These are phyloP conservation scores for Plicaturopsis crispa DNA, from an alignment of 768 basidiomycete genomes.

Conservation along the genomic window DNA sequence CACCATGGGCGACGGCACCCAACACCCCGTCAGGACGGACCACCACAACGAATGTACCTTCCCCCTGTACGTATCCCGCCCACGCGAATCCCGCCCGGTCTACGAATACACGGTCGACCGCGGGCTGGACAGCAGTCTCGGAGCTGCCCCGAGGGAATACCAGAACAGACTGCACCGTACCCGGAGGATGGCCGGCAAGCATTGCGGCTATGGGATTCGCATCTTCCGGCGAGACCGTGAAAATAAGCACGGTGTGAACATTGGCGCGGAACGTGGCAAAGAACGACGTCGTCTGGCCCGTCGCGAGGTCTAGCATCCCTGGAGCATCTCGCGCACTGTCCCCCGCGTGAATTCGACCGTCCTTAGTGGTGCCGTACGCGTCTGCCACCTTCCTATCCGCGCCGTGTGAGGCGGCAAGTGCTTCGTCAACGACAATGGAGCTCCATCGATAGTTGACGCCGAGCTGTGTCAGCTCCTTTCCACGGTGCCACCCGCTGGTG, in stretches of 20 bases:
- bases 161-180: neutral
- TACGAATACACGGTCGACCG: neutral
- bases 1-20: neutral
- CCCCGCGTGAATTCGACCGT: conserved; percentile 15
- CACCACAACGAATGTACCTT: neutral
- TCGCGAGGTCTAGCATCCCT: conserved; percentile 2
- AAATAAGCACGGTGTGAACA: neutral
- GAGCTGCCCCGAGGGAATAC: no score
- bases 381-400: neutral
- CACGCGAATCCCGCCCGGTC: neutral
- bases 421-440: conserved; percentile 13
- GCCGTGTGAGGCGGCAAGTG: conserved; percentile 9
- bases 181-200: neutral
- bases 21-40: neutral
- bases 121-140: neutral
- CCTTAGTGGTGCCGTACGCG: conserved; percentile 4
- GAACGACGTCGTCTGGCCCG: neutral
- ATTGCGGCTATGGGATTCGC: neutral
- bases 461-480: conserved; percentile 6
- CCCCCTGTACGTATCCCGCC: neutral
- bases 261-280: no score
- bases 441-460: conserved; percentile 16
- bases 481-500: neutral
- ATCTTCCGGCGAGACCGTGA: neutral
- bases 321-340: conserved; percentile 24